Base-by-base conservation (phyloP, 768 basidiomycete genomes). In the Sporobolomyces phaffii region DNA sequence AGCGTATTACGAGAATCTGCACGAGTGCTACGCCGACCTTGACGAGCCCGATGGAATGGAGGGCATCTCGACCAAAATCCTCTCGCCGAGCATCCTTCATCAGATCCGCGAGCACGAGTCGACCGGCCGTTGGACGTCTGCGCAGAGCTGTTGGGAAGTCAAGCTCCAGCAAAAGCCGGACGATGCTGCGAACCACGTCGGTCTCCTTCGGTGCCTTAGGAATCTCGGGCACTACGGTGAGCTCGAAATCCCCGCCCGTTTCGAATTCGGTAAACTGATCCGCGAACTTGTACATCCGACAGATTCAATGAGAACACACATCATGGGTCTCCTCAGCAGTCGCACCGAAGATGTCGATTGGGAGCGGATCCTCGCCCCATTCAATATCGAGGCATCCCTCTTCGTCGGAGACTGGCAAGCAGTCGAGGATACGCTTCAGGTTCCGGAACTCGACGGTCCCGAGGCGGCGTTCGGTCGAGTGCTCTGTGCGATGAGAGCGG, bases 21-120 rank as follows among this genome's bases (percentile, higher is more conserved):
- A 99, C 73, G 87, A 96, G 77, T 93, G 98, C 66, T 99, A 99
- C 77, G 87, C 94, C 17, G 85, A 92, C 62, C 81, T 99, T 10
- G 91, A 99, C 76, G 92, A 99, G 77, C 96, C 96, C 0, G 96
- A 99, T 78, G 96, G 96, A 20, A 99, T 99, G 96, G 93, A 97
- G 79, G 96, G 96, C 1, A 83, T 98, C 36, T 96, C 96, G 0
- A 85, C 88, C 9, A 79, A 88, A 72, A 88, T 98, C 62, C 79
- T 97, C 17, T 85, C 88, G 0, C 96, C 96, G 0, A 89, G 90
- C 5, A 77, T 98, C 51, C 90, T 97, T 71, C 91, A 96, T 77
- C 91, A 96, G 77, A 98, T 99, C 66, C 86, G 96, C 47, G 89
- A 98, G 75, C 96, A 99, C 73, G 96, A 99, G 77, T 93, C 88